A percentile compares a stretch with the other conserved stretches of the same genome.
Evolutionary conservation across 495 filamentous ascomycete genomes (phyloP).

Genomic region (Xanthoparmelia taractica): DNA sequence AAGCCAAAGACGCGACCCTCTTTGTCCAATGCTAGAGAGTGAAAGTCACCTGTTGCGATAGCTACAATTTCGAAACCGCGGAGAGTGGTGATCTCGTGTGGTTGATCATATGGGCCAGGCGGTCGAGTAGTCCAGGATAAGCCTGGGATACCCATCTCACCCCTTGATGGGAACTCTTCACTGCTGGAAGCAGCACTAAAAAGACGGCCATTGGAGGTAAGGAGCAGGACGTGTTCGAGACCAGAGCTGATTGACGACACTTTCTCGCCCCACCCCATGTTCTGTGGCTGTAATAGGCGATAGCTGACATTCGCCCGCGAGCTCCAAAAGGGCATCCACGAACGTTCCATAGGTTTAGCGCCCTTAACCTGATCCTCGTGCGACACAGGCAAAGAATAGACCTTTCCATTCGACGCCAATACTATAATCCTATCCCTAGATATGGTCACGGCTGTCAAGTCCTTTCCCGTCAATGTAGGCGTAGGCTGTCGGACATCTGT

Average conservation of each 20-base stretch:
- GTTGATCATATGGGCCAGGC: slow-evolving; percentile 66
- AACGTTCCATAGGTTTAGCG: slow-evolving; percentile 51
- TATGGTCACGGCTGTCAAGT: slow-evolving; percentile 61
- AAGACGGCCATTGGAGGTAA: slow-evolving; percentile 78
- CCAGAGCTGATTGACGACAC: slow-evolving; percentile 66
- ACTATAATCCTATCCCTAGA: slow-evolving; percentile 79
- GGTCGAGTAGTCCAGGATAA: slow-evolving; percentile 74
- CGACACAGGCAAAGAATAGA: slow-evolving; percentile 82
- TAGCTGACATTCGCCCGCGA: slow-evolving; percentile 56
- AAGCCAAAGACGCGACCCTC: slow-evolving; percentile 77
- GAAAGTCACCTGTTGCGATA: slow-evolving; percentile 79
- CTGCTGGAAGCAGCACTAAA: slow-evolving; percentile 77
- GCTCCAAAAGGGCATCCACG: slow-evolving; percentile 72
- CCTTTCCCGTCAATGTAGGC: slow-evolving; percentile 71
- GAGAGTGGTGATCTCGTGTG: slow-evolving; percentile 63
- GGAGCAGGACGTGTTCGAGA: slow-evolving; percentile 72
- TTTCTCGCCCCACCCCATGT: slow-evolving; percentile 64
- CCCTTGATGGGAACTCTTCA: slow-evolving; percentile 66
- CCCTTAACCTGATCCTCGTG: slow-evolving; percentile 57
- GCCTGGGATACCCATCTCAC: slow-evolving; percentile 80
- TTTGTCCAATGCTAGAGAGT: slow-evolving; percentile 68
- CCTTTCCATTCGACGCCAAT: slow-evolving; percentile 63
- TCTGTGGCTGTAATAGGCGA: slow-evolving; percentile 58
- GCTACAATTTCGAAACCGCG: slow-evolving; percentile 56
- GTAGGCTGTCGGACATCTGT: slow-evolving; percentile 49